Base-by-base conservation (phyloP, 805 yeast species). In the Wickerhamomyces strasburgensis region DNA sequence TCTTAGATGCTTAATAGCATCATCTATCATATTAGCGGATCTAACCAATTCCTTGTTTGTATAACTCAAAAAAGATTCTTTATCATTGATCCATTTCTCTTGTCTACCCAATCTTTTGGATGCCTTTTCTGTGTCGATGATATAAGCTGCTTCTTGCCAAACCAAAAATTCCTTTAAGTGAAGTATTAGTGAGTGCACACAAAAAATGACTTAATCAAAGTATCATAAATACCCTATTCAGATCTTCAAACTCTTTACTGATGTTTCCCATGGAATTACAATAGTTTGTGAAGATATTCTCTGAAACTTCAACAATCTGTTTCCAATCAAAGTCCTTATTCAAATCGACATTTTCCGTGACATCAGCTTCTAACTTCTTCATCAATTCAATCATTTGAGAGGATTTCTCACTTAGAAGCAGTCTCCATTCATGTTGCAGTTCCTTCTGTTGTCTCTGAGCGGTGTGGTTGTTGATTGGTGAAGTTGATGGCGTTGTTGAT, bases 101-200 rank as follows among this genome's bases (percentile, higher is more conserved):
- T 46, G 49, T 2, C 8, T 16, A 2, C 44, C 41, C 14, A 54
- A 37, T 19, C 45, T 40, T 29, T 32, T 37, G 3, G 49, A 38
- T 2, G 46, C 51, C 14, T 40, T 40, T 34, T 48, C 54, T 19
- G 46, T 43, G 35, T 54, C 58, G 29, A 48, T 30, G 11, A 52
- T 35, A 28, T 45, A 54, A 3, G 45, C 50, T 6, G 53, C 27
- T 29, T 54, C 57, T 35, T 54, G 58, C 58, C 58, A 54, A 13
- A 52, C 34, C 18, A 46, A 21, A 9, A 51, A 31, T n/a, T 51
- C 42, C 54, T 50, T n/a, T n/a, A n/a, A n/a, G 19, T 26, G 3
- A 19, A 10, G 19, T 27, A 28, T 28, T 30, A n/a, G n/a, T 18
- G 14, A 14, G 29, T 33, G 11, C 24, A 16, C 30, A 21, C 19